A percentile compares a stretch with the other conserved stretches of the same genome.
Conservation (phyloP, 2,329 filamentous ascomycete genomes). For the Fusarium duplospermum region DNA sequence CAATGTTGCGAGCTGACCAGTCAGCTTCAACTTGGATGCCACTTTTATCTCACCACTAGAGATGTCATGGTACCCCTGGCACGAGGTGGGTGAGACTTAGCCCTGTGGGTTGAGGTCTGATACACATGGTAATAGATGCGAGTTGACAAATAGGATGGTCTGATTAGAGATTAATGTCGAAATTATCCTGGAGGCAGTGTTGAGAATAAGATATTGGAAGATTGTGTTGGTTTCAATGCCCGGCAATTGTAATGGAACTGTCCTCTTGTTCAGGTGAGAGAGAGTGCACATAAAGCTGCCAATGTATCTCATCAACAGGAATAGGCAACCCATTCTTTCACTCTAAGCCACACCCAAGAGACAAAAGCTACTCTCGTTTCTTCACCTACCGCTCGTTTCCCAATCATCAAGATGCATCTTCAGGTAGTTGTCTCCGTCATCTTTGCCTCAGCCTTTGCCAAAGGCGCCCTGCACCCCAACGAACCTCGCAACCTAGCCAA, state of each 20-base stretch:
- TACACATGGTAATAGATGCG: neutral
- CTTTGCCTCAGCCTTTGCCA: neutral
- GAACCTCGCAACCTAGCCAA: neutral
- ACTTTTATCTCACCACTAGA: neutral
- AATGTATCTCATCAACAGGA: neutral
- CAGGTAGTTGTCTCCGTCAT: neutral
- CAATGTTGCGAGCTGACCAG: constrained; percentile 16
- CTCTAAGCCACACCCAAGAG: neutral
- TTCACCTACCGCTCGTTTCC: too few species aligned
- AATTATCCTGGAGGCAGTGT: neutral
- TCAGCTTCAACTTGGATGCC: neutral
- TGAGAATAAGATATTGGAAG: neutral
- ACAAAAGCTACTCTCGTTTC: neutral
- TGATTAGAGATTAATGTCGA: neutral
- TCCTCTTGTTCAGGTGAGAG: neutral
- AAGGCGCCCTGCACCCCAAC: neutral
- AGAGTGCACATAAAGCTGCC: neutral
- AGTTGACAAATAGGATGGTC: neutral
- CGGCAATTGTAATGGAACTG: neutral
- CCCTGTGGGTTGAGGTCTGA: neutral
- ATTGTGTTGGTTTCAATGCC: neutral
- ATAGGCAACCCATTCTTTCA: neutral
- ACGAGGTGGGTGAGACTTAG: neutral
- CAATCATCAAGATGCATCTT: neutral
- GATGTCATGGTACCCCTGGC: neutral